phyloP scores from a whole-genome alignment of 2,329 filamentous ascomycete species.

The Alternaria arbusti region DNA sequence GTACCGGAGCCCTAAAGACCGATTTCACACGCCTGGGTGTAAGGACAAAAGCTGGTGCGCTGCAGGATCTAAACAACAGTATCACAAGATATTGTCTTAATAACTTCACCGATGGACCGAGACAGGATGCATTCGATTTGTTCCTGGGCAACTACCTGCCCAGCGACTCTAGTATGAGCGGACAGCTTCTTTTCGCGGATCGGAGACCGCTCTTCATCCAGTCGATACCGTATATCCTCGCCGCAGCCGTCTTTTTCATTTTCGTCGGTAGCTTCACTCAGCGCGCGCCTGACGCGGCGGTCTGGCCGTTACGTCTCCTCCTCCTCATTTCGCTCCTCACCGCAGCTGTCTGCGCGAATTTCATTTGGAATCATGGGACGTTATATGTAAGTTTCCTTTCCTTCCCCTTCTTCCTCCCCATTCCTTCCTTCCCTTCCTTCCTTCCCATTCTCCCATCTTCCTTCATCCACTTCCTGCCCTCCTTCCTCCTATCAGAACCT shows the following conservation, averaged over 20 bases:
- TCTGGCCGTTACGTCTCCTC: slow-evolving; percentile 84
- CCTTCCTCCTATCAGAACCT: no score
- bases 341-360: slow-evolving; percentile 73
- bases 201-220: slow-evolving; percentile 86
- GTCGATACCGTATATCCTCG: slow-evolving; percentile 88
- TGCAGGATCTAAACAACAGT: slow-evolving; percentile 88
- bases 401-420: background rate
- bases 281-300: slow-evolving; percentile 72
- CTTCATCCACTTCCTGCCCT: no score
- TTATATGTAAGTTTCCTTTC: slow-evolving; percentile 76
- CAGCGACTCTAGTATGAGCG: slow-evolving; percentile 72
- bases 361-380: slow-evolving; percentile 84
- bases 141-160: slow-evolving; percentile 89
- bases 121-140: slow-evolving; percentile 94
- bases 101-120: slow-evolving; percentile 92
- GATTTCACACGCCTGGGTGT: slow-evolving; percentile 95
- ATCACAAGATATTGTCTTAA: slow-evolving; percentile 89
- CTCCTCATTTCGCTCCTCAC: slow-evolving; percentile 78
- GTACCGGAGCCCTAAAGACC: slow-evolving; percentile 96
- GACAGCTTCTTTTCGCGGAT: slow-evolving; percentile 80
- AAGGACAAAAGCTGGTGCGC: slow-evolving; percentile 81
- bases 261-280: slow-evolving; percentile 76
- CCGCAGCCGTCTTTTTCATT: slow-evolving; percentile 84
- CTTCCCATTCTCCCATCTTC: no score
- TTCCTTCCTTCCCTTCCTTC: background rate